Conservation (phyloP, 306 rosid genomes). For the Vicia sativa region DNA sequence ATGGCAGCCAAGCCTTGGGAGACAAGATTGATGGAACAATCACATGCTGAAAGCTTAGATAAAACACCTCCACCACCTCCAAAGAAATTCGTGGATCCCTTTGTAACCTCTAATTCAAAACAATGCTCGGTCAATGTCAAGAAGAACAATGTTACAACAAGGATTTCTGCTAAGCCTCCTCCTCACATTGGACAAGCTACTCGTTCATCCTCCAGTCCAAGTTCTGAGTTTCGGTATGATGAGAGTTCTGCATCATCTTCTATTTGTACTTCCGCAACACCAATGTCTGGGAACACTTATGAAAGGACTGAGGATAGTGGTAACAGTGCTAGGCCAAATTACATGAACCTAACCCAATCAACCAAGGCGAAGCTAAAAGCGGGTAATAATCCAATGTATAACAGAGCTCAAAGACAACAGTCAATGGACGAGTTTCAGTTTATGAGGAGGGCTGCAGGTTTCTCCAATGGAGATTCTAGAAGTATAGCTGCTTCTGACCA, state of each 20-base stretch:
- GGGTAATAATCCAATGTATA: constrained; percentile 41
- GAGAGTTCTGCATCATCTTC: constrained; percentile 96
- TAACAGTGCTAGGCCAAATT: constrained; percentile 59
- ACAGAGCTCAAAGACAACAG: constrained; percentile 85
- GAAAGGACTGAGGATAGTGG: constrained; percentile 80
- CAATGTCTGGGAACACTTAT: constrained; percentile 70
- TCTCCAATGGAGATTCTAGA: constrained; percentile 75
- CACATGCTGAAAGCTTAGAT: constrained; percentile 52
- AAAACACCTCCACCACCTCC: constrained; percentile 71
- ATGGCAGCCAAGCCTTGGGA: constrained; percentile 99
- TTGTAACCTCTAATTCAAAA: constrained; percentile 47
- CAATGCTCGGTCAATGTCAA: constrained; percentile 61
- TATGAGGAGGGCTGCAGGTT: constrained; percentile 60
- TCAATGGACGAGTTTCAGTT: constrained; percentile 96
- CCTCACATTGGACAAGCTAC: constrained; percentile 61
- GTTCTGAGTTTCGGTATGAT: constrained; percentile 81
- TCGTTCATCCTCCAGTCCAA: constrained; percentile 91
- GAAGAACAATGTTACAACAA: constrained; percentile 82
- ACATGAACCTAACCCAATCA: constrained; percentile 88
- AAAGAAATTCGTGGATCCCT: constrained; percentile 56
- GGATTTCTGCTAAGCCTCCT: constrained; percentile 90
- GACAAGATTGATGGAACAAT: constrained; percentile 84
- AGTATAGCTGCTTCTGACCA: constrained; percentile 76
- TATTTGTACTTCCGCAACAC: constrained; percentile 82
- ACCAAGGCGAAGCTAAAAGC: constrained; percentile 73